These are phyloP conservation scores for Nemophila menziesii DNA, from an alignment of 257 asterid species.

Conservation along the genomic window DNA sequence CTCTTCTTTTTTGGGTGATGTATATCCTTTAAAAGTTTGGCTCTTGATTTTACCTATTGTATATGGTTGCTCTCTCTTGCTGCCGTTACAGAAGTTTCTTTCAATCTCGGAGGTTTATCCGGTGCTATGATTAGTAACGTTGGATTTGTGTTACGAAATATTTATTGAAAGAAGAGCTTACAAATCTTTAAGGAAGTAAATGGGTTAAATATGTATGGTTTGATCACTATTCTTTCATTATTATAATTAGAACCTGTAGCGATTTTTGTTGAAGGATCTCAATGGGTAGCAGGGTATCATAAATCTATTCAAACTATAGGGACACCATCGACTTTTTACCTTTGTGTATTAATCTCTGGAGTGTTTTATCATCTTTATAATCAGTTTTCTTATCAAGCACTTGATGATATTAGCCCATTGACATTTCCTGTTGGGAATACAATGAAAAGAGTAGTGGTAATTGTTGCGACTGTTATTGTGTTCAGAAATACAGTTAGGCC, in stretches of 20 bases:
- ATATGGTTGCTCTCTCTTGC: conserved; percentile 92
- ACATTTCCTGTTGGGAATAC: conserved; percentile 89
- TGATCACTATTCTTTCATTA: conserved; percentile 67
- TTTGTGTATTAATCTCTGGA: conserved; percentile 83
- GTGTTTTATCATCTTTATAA: conserved; percentile 79
- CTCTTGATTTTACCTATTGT: conserved; percentile 83
- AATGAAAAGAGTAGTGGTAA: conserved; percentile 96
- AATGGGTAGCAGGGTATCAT: conserved; percentile 81
- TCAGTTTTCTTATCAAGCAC: conserved; percentile 88
- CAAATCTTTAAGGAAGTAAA: conserved; percentile 76
- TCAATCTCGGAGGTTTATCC: conserved; percentile 66
- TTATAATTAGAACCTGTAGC: conserved; percentile 81
- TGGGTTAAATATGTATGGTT: conserved; percentile 87
- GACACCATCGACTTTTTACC: conserved; percentile 44
- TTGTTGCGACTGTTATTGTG: conserved; percentile 72
- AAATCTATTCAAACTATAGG: conserved; percentile 56
- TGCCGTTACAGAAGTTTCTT: conserved; percentile 90
- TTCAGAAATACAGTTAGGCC: conserved; percentile 92
- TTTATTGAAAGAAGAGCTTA: conserved; percentile 80
- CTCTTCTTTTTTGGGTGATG: conserved; percentile 68
- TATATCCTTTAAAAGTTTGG: conserved; percentile 77
- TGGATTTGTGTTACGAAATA: conserved; percentile 80
- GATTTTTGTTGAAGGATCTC: conserved; percentile 80
- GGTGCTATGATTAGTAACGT: conserved; percentile 92
- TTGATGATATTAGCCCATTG: conserved; percentile 89